These are phyloP conservation scores for Nannizziopsis barbatae DNA, from an alignment of 2,329 filamentous ascomycete species.

Conservation along the genomic window DNA sequence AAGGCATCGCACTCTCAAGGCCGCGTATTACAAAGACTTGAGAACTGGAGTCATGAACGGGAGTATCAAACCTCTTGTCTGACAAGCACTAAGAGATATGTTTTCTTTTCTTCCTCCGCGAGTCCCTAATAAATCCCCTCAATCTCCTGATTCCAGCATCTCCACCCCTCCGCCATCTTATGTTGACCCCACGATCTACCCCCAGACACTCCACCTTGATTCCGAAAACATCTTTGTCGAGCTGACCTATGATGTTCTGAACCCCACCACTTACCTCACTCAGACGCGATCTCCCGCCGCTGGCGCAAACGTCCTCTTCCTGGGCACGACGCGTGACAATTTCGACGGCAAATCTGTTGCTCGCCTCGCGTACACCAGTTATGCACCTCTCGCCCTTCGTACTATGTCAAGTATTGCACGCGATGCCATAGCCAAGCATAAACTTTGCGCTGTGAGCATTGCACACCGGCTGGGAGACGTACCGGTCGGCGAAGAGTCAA, in stretches of 20 bases:
- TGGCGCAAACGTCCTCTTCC: constrained; percentile 38
- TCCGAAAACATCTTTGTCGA: constrained; percentile 34
- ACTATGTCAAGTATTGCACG: constrained; percentile 31
- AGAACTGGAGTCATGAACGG: no score
- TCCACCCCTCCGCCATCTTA: constrained; percentile 10
- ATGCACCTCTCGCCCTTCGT: constrained; percentile 34
- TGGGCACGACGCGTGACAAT: constrained; percentile 37
- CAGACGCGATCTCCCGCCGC: constrained; percentile 33
- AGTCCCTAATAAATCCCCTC: background rate
- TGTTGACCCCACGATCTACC: constrained; percentile 18
- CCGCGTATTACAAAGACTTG: no score
- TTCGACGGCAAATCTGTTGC: constrained; percentile 33
- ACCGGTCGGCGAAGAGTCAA: constrained; percentile 84
- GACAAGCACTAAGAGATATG: background rate
- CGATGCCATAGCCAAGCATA: constrained; percentile 45
- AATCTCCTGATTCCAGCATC: background rate
- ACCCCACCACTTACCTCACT: constrained; percentile 25
- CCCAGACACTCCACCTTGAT: constrained; percentile 34
- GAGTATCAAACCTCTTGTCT: no score
- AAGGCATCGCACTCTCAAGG: no score
- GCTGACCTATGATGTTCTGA: constrained; percentile 33
- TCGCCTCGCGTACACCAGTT: constrained; percentile 37
- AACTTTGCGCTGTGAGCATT: constrained; percentile 62
- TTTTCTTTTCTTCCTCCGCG: background rate
- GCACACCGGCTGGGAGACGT: constrained; percentile 76